Conservation (phyloP, 2,329 filamentous ascomycete genomes). For the Neonectria magnoliae region DNA sequence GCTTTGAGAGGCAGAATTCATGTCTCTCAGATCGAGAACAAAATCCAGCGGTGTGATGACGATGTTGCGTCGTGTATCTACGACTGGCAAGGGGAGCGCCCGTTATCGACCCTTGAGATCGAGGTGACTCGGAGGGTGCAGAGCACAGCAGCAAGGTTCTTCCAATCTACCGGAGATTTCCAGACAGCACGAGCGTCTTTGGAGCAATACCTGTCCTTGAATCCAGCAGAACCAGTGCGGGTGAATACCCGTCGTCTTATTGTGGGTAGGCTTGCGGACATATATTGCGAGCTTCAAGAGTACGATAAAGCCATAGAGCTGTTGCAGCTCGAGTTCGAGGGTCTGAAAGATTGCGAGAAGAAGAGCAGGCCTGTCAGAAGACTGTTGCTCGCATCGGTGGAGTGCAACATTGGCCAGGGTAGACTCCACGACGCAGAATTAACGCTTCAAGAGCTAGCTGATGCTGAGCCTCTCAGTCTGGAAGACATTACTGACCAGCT, state of each 20-base stretch:
- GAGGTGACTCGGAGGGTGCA: slow-evolving; percentile 48
- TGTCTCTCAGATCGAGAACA: slow-evolving; percentile 43
- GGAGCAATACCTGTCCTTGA: too few species aligned
- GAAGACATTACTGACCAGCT: slow-evolving; percentile 47
- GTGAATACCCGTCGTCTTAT: too few species aligned
- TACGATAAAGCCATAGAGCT: slow-evolving; percentile 28
- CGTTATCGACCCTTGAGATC: slow-evolving; percentile 45
- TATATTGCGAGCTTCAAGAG: too few species aligned
- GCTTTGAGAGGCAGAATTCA: too few species aligned
- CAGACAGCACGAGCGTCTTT: too few species aligned
- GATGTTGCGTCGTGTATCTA: too few species aligned
- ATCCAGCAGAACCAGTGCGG: too few species aligned
- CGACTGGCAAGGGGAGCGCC: slow-evolving; percentile 24
- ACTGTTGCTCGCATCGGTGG: slow-evolving; percentile 36
- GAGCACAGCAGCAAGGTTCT: slow-evolving; percentile 3
- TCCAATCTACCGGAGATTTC: too few species aligned
- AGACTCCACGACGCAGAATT: slow-evolving; percentile 22
- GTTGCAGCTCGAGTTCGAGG: slow-evolving; percentile 31
- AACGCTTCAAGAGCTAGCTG: slow-evolving; percentile 27
- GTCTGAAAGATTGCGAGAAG: slow-evolving; percentile 14
- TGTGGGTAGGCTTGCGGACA: too few species aligned
- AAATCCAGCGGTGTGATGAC: slow-evolving; percentile 42
- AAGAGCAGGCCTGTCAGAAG: slow-evolving; percentile 31
- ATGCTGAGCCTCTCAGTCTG: slow-evolving; percentile 33
- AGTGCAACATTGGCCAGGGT: slow-evolving; percentile 37